Percentiles rank a stretch among this genome's conserved stretches.
phyloP scores from a whole-genome alignment of 164 flowering plant species.

The Stephania yunnanensis region DNA sequence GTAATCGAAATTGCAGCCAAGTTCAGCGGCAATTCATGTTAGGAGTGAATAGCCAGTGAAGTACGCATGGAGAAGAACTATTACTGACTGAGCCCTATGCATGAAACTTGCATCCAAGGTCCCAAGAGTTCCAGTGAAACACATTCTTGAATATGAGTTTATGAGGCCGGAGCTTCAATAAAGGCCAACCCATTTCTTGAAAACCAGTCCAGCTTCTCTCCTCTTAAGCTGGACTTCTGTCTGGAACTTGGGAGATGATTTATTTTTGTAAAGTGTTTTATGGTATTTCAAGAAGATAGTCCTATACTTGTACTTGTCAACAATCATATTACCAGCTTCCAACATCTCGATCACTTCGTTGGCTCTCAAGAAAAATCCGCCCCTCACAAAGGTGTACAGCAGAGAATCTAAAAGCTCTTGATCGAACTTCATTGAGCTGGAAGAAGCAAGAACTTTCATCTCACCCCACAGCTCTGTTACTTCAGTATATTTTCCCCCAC shows the following conservation, averaged over 20 bases:
- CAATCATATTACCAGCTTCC: conserved; percentile 74
- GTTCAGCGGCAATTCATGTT: not conserved
- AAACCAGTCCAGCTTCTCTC: conserved; percentile 76
- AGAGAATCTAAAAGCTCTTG: conserved; percentile 87
- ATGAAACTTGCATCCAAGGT: not conserved
- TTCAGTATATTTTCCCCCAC: conserved; percentile 81
- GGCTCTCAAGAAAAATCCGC: conserved; percentile 84
- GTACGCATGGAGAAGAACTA: not conserved
- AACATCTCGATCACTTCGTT: conserved; percentile 86
- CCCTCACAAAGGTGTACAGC: conserved; percentile 85
- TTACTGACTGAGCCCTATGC: not conserved
- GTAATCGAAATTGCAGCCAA: not conserved
- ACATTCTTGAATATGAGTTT: not conserved
- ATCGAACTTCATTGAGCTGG: conserved; percentile 70
- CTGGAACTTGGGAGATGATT: conserved; percentile 73
- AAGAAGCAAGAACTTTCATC: conserved; percentile 68
- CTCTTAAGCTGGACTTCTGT: conserved; percentile 69
- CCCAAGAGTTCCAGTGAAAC: not conserved
- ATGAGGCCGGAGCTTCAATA: conserved; percentile 4
- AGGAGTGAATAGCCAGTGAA: not conserved
- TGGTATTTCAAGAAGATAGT: conserved; percentile 84
- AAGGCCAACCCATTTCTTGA: conserved; percentile 83
- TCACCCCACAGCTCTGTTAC: conserved; percentile 94
- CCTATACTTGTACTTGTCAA: conserved; percentile 87
- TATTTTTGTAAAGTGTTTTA: conserved; percentile 70